Conservation (phyloP, 768 basidiomycete genomes). For the Suillus bovinus region DNA sequence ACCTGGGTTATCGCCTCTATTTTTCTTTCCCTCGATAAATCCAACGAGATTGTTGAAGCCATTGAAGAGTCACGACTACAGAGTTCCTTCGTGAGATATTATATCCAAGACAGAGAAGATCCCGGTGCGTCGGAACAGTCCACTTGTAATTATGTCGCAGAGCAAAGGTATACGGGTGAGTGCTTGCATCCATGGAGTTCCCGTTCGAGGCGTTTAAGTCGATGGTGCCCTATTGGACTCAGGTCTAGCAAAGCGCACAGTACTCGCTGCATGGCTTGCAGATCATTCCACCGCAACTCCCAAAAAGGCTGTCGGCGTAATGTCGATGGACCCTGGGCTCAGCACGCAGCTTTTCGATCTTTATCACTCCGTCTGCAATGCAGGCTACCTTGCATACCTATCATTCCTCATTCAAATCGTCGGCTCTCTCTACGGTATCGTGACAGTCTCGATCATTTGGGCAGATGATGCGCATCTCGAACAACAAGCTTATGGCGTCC, state of each 20-base stretch:
- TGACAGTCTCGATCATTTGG: slow-evolving; percentile 7
- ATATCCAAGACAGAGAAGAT: background rate
- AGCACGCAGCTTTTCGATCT: slow-evolving; percentile 6
- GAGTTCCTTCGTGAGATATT: slow-evolving; percentile 2
- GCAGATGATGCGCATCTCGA: background rate
- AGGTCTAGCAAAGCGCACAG: slow-evolving; percentile 3
- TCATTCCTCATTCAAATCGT: background rate
- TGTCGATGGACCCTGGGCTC: slow-evolving; percentile 8
- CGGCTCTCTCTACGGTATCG: slow-evolving; percentile 6
- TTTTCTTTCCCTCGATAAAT: background rate
- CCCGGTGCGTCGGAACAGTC: background rate
- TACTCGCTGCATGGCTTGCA: slow-evolving; percentile 7
- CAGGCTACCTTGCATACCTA: background rate
- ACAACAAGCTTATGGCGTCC: slow-evolving; percentile 1
- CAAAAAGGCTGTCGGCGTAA: background rate
- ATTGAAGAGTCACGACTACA: slow-evolving; percentile 3
- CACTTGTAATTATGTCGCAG: slow-evolving; percentile 8
- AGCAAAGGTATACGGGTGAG: slow-evolving; percentile 6
- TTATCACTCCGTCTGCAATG: slow-evolving; percentile 3
- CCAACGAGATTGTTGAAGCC: background rate
- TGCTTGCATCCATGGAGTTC: background rate
- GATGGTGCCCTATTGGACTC: background rate
- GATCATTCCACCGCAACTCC: slow-evolving; percentile 1
- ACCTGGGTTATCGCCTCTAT: slow-evolving; percentile 6
- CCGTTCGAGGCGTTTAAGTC: background rate